Evolutionary conservation across 176 grass and related monocot genomes (phyloP), one percentile per base, ranked within the genome.

Genomic region (Oryza glaberrima): DNA sequence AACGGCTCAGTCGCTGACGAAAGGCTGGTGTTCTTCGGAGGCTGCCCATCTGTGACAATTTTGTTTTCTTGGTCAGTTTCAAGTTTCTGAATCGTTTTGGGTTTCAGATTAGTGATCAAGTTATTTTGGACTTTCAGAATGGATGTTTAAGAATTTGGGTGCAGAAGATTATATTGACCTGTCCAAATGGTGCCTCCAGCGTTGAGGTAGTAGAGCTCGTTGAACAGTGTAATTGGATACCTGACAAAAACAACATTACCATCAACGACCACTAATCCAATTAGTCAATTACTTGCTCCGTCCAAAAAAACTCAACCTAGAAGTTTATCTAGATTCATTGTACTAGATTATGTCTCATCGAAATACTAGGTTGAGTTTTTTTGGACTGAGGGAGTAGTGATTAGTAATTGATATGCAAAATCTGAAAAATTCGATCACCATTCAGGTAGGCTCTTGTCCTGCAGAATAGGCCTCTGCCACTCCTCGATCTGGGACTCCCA

Each of bases 111-210:
- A 10, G 5, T 43, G 71, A 52, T 75, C 1, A 4, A n/a, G 23
- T 47, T 2, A 28, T 2, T 56, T 20, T 56, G n/a, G 22, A 19
- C 30, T 64, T 14, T 52, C 44, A 52, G 30, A 30, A 34, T 10
- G 9, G 0, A 52, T 10, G 49, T 52, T 17, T 52, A 4, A 58
- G 17, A n/a, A n/a, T 58, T 17, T 34, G 41, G 22, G 4, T 52
- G 49, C 20, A 4, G 61, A 67, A 17, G 1, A 63, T 79, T 13
- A 28, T 0, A 66, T 3, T 67, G 6, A 97, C 95, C 95, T 86
- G 93, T 98, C 95, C 95, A 98, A 64, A 95, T 84, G 32, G 95
- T 88, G 65, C 93, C 95, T 65, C 95, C 95, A 40, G 96, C 93
- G 54, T 94, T 92, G 32, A 98, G 85, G 79, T 95, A 98, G 83